These are phyloP conservation scores for Termitomyces sp. DNA, from an alignment of 768 basidiomycete genomes.

Conservation along the genomic window DNA sequence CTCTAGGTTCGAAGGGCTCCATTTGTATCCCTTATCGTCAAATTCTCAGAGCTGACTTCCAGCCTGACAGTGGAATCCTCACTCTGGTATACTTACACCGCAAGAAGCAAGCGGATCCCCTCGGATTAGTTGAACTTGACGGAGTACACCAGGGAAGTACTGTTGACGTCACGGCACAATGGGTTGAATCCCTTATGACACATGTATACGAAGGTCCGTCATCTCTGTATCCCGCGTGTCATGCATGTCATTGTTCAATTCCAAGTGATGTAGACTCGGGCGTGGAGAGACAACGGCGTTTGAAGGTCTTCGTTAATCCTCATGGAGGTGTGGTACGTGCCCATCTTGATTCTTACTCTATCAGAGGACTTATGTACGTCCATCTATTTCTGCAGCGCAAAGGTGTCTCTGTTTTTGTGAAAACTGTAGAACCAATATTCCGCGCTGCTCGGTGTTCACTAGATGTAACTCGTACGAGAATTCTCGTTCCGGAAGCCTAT, in stretches of 20 bases:
- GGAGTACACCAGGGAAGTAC: conserved; percentile 41
- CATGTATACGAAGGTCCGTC: conserved; percentile 61
- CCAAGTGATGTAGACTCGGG: conserved; percentile 35
- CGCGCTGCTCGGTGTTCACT: conserved; percentile 61
- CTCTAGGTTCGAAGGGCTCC: conserved; percentile 18
- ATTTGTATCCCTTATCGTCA: conserved; percentile 42
- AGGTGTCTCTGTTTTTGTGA: conserved; percentile 49
- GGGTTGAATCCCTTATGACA: conserved; percentile 55
- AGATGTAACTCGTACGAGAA: conserved; percentile 58
- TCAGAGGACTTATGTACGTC: neutral
- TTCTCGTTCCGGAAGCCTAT: neutral
- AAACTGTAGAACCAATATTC: conserved; percentile 70
- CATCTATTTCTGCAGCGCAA: conserved; percentile 49
- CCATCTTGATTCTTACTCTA: neutral
- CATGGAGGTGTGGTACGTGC: conserved; percentile 67
- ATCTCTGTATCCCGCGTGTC: conserved; percentile 1
- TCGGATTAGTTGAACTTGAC: conserved; percentile 40
- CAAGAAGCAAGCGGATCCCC: conserved; percentile 37
- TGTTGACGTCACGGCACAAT: conserved; percentile 37
- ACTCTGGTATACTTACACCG: conserved; percentile 53
- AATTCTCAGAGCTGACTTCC: conserved; percentile 52
- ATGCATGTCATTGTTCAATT: conserved; percentile 2
- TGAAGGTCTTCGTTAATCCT: conserved; percentile 80
- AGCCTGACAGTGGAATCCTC: conserved; percentile 31
- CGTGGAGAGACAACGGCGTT: conserved; percentile 48